These are phyloP conservation scores for Populus ilicifolia DNA, from an alignment of 345 rosid genomes.

Conservation along the genomic window DNA sequence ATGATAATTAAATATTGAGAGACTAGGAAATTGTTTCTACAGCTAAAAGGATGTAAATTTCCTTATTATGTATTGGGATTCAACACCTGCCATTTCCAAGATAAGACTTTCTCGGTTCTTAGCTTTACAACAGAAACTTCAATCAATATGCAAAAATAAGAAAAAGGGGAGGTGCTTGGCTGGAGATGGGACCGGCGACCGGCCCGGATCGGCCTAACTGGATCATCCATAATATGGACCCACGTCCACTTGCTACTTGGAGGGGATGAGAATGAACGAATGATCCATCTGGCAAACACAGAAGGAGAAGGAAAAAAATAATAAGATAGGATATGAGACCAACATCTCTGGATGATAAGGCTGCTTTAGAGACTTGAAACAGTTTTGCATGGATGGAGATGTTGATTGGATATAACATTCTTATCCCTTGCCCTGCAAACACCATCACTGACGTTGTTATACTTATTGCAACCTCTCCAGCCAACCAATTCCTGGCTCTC, in stretches of 20 bases:
- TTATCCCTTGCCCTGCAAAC: background rate
- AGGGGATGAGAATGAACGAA: conserved; percentile 1
- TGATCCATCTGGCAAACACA: background rate
- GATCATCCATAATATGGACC: background rate
- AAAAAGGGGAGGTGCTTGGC: background rate
- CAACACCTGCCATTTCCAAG: too few relatives aligned
- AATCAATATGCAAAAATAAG: too few relatives aligned
- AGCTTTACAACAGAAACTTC: too few relatives aligned
- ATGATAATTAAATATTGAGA: too few relatives aligned
- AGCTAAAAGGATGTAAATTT: too few relatives aligned
- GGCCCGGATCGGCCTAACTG: background rate
- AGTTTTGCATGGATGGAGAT: background rate
- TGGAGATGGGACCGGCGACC: background rate
- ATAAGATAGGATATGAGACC: background rate
- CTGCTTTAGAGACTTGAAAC: background rate
- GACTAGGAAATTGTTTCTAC: too few relatives aligned
- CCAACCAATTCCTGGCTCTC: background rate
- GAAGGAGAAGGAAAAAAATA: background rate
- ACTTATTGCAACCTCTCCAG: background rate
- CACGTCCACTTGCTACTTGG: background rate
- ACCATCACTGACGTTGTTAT: background rate
- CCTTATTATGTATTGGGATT: too few relatives aligned
- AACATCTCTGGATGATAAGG: conserved; percentile 2
- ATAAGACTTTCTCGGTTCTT: too few relatives aligned
- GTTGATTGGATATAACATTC: conserved; percentile 3